These are phyloP conservation scores for Lathyrus oleraceus DNA, from an alignment of 306 rosid genomes.

Conservation along the genomic window DNA sequence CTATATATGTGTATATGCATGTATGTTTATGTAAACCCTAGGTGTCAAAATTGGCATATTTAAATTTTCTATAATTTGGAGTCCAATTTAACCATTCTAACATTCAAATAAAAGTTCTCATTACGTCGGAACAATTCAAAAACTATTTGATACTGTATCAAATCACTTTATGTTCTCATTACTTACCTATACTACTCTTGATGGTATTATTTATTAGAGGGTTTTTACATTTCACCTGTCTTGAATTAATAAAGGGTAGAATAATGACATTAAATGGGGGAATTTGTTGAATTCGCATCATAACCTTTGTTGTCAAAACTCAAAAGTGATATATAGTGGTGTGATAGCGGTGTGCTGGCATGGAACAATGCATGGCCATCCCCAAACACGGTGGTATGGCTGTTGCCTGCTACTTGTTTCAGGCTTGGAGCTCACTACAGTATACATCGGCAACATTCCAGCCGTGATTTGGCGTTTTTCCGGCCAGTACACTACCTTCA, in stretches of 20 bases:
- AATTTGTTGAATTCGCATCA: neutral
- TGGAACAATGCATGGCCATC: neutral
- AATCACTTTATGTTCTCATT: neutral
- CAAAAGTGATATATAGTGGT: neutral
- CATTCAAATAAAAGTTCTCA: neutral
- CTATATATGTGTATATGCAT: too few relatives aligned
- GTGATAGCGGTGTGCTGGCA: neutral
- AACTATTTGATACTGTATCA: neutral
- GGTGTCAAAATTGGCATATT: neutral
- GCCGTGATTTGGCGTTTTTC: neutral
- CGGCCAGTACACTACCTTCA: neutral
- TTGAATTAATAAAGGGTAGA: neutral
- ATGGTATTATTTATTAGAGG: neutral
- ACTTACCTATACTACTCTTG: neutral
- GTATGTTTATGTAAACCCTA: neutral
- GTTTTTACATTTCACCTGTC: neutral
- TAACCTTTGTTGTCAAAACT: neutral
- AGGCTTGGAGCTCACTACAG: neutral
- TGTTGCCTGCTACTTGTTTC: neutral
- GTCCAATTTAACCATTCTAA: neutral
- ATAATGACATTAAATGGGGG: neutral
- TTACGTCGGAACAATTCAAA: neutral
- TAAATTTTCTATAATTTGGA: neutral
- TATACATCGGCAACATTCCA: neutral
- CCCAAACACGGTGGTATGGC: neutral